Base-by-base conservation (phyloP, 2,329 filamentous ascomycete genomes). In the Hortaea sp. region DNA sequence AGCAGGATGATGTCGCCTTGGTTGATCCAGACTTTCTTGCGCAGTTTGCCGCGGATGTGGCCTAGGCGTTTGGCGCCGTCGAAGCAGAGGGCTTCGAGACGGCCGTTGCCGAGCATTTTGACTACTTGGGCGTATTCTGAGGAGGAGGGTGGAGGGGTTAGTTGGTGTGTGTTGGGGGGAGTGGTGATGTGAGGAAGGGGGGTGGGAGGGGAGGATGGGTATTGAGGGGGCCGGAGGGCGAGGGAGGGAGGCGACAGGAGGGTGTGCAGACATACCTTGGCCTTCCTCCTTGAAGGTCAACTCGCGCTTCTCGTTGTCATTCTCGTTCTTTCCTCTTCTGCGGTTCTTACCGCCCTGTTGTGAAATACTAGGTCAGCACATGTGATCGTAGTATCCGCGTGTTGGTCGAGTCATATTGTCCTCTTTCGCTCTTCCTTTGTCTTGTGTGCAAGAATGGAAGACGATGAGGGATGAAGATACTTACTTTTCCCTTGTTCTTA, bases 1-100 rank as follows among this genome's bases (percentile, higher is more conserved):
- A 90, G 76, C 40, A 90, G 79, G 67, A 90, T 89, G 67, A 95
- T 95, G 68, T 95, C 88, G 65, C 88, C 88, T 74, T 95, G 88
- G 78, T 95, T 95, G 78, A 95, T 95, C 88, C 88, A 95, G 70
- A 97, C 92, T 80, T 98, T 98, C 80, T 98, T 98, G 63, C 92
- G 83, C 63, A 98, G 85, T 74, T 98, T 97, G 73, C 90, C 90
- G 55, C 90, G 88, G 62, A 87, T 88, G 67, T 90, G 84, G 54
- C 84, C 86, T 37, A 88, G 79, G 50, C 88, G 82, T 69, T 88
- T 88, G 57, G 84, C 82, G 65, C 90, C 90, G 67, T 97, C 92
- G 70, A 98, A 98, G 75, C 90, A 97, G 59, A 88, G 75, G 12
- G 88, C 88, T 70, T 95, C 88, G 42, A 95, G 81, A 60, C 89